A percentile compares a stretch with the other conserved stretches of the same genome.
phyloP scores from a whole-genome alignment of 2,329 filamentous ascomycete species.

The Sarocladium strictum region DNA sequence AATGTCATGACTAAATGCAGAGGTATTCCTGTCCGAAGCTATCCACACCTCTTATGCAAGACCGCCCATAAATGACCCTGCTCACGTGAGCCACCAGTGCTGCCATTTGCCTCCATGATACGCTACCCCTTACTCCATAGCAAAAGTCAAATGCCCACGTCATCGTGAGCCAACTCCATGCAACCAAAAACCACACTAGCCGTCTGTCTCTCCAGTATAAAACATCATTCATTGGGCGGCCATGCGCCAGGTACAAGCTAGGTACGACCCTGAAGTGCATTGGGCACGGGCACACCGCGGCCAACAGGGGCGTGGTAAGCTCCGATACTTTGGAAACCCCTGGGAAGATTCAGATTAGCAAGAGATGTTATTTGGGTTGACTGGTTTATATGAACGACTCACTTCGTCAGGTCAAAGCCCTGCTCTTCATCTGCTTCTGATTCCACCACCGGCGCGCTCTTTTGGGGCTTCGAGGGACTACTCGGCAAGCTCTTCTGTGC shows the following conservation, averaged over 20 bases:
- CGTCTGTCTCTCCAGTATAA: background rate
- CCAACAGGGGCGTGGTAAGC: slow-evolving; percentile 53
- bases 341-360: slow-evolving; percentile 18
- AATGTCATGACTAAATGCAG: background rate
- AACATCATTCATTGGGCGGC: slow-evolving; percentile 3
- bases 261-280: slow-evolving; percentile 30
- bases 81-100: too few relatives aligned
- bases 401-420: slow-evolving; percentile 56
- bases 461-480: slow-evolving; percentile 42
- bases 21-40: background rate
- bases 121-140: too few relatives aligned
- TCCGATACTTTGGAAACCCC: slow-evolving; percentile 61
- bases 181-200: background rate
- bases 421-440: slow-evolving; percentile 38
- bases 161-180: too few relatives aligned
- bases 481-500: slow-evolving; percentile 44
- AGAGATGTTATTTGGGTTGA: too few relatives aligned
- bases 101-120: too few relatives aligned
- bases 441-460: slow-evolving; percentile 16
- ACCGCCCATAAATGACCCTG: too few relatives aligned
- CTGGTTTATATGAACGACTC: slow-evolving; percentile 18
- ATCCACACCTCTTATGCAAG: background rate
- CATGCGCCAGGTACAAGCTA: slow-evolving; percentile 12
- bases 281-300: slow-evolving; percentile 38
- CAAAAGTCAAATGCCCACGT: too few relatives aligned